phyloP scores from a whole-genome alignment of 441 rosid species.

The Gossypium lobatum region DNA sequence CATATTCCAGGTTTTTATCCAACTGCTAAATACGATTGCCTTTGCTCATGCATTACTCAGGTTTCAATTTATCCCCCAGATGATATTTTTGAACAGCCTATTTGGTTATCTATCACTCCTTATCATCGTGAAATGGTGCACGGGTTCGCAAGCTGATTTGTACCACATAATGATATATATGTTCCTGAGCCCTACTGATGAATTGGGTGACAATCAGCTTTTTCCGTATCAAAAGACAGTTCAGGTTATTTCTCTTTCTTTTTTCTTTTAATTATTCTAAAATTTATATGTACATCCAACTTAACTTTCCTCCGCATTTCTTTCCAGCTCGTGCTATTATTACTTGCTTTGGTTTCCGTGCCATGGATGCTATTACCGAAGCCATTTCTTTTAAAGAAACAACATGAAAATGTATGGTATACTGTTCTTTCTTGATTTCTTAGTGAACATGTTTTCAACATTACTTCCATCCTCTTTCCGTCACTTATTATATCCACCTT shows the following conservation, averaged over 20 bases:
- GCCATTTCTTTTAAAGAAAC: constrained; percentile 83
- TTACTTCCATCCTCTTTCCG: constrained; percentile 1
- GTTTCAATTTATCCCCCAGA: constrained; percentile 88
- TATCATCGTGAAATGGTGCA: constrained; percentile 80
- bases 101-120: constrained; percentile 87
- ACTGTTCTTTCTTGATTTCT: neutral
- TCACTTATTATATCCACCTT: constrained; percentile 12
- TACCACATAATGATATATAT: constrained; percentile 93
- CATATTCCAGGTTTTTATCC: neutral
- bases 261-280: neutral
- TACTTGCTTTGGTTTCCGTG: constrained; percentile 76
- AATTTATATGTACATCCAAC: no score
- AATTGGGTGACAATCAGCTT: constrained; percentile 82
- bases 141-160: constrained; percentile 91
- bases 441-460: neutral
- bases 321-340: constrained; percentile 59
- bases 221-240: constrained; percentile 58
- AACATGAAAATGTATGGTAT: constrained; percentile 53
- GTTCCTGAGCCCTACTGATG: constrained; percentile 92
- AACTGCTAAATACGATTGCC: neutral
- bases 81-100: constrained; percentile 82
- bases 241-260: constrained; percentile 43
- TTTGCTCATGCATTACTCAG: constrained; percentile 34
- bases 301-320: neutral
- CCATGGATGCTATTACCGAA: constrained; percentile 97